A percentile compares a stretch with the other conserved stretches of the same genome.
These are phyloP conservation scores for Phialemoniopsis sp. DNA, from an alignment of 2,329 filamentous ascomycete genomes.

Conservation along the genomic window DNA sequence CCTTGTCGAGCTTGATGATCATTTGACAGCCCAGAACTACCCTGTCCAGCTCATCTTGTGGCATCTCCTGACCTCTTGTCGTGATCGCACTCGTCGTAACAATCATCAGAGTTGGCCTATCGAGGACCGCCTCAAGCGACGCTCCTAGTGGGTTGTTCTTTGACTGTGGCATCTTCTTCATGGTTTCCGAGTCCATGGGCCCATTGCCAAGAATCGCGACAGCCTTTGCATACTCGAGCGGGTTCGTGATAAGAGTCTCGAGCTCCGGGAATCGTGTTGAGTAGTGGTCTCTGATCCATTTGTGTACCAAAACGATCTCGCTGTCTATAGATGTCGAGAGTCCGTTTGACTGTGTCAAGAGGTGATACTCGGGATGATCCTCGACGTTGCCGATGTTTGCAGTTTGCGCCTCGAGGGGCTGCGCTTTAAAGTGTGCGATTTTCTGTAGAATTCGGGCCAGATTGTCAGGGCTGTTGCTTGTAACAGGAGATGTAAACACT, in stretches of 20 bases:
- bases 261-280: conserved; percentile 90
- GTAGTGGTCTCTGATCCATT: conserved; percentile 95
- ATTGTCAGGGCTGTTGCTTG: conserved; percentile 64
- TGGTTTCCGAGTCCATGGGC: conserved; percentile 74
- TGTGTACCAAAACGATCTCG: conserved; percentile 90
- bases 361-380: conserved; percentile 86
- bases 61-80: conserved; percentile 76
- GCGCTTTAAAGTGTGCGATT: conserved; percentile 72
- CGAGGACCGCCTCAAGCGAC: conserved; percentile 75
- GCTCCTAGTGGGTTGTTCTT: conserved; percentile 74
- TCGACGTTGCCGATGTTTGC: conserved; percentile 77
- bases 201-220: conserved; percentile 92
- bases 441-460: conserved; percentile 58
- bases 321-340: conserved; percentile 90
- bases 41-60: conserved; percentile 66
- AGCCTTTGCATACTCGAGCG: conserved; percentile 91
- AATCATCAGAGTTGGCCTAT: conserved; percentile 90
- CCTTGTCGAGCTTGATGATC: conserved; percentile 80
- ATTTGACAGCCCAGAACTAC: conserved; percentile 80
- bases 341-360: conserved; percentile 83
- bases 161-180: conserved; percentile 73
- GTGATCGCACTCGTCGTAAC: conserved; percentile 93
- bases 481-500: conserved; percentile 58
- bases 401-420: conserved; percentile 60
- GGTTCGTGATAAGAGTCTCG: conserved; percentile 83